Base-by-base conservation (phyloP, 768 basidiomycete species). In the Termitomyces sp. region DNA sequence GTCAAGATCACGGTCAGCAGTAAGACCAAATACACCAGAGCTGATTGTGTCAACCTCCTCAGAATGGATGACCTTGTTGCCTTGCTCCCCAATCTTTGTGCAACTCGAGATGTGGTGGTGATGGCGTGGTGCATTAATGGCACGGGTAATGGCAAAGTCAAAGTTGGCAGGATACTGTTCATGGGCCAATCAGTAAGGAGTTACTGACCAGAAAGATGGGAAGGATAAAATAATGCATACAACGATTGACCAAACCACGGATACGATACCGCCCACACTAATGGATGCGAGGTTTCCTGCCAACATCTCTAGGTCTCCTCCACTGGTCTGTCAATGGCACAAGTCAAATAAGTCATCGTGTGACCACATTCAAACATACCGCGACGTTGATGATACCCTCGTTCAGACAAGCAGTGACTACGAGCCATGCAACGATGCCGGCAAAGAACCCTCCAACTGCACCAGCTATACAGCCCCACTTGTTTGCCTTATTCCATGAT, bases 221-320 rank as follows among this genome's bases (percentile, higher is more conserved):
- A 2, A 16, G 30, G 7, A 14, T 18, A 22, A 40, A 3, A 50
- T 16, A 3, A 26, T 32, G 71, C 83, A 58, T 66, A 88, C 87
- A 24, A 94, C 74, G 47, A 84, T 68, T 0, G 92, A 92, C 36
- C 79, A 72, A 3, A 71, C 75, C 24, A 85, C 77, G 2, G 92
- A 80, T 61, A 97, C 75, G 55, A 97, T 86, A 4, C 81, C 92
- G 8, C 92, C 91, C 13, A 90, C 77, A 28, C 83, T 88, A 62
- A 95, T 90, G 2, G 92, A 86, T 1, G 86, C 87, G n/a, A 96
- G 73, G 72, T 95, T 94, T 2, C 94, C 94, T 0, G 92, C 86
- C 16, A 97, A 78, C 92, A 97, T 95, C 65, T 76, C 76, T 28
- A 62, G 77, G 66, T 75, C 73, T 64, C 85, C 84, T 71, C 80